Conservation (phyloP, 805 yeast genomes). For the Tetrapisispora arboricola region DNA sequence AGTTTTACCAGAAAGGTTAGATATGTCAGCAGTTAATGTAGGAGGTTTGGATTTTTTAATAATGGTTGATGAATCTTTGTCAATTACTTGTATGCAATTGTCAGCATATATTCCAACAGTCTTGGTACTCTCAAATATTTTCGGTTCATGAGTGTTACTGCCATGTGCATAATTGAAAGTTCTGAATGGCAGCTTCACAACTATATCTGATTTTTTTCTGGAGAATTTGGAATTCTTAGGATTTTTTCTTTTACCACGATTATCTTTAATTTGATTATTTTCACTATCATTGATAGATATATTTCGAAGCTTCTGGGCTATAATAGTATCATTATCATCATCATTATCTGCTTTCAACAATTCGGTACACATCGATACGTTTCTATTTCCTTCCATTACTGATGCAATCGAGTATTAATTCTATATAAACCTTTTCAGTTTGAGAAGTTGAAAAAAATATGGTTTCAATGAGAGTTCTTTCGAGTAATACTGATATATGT, state of each 20-base stretch:
- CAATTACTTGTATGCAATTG: constrained; percentile 1
- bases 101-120: constrained; percentile 15
- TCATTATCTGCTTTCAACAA: too few relatives aligned
- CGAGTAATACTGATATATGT: too few relatives aligned
- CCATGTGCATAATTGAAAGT: background rate
- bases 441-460: too few relatives aligned
- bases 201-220: constrained; percentile 9
- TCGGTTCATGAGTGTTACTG: background rate
- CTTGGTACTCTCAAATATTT: constrained; percentile 3
- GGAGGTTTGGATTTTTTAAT: constrained; percentile 4
- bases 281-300: too few relatives aligned
- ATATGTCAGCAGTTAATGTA: constrained; percentile 6
- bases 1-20: constrained; percentile 5
- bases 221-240: constrained; percentile 8
- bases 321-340: too few relatives aligned
- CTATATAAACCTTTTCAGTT: too few relatives aligned
- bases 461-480: too few relatives aligned
- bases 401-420: too few relatives aligned
- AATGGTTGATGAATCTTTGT: background rate
- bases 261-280: too few relatives aligned
- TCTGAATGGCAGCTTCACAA: constrained; percentile 3
- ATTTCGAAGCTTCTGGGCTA: too few relatives aligned
- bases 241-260: background rate
- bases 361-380: too few relatives aligned
- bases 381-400: too few relatives aligned